phyloP scores from a whole-genome alignment of 108 stramenopile genomes.

The Aureococcus anophagefferens region DNA sequence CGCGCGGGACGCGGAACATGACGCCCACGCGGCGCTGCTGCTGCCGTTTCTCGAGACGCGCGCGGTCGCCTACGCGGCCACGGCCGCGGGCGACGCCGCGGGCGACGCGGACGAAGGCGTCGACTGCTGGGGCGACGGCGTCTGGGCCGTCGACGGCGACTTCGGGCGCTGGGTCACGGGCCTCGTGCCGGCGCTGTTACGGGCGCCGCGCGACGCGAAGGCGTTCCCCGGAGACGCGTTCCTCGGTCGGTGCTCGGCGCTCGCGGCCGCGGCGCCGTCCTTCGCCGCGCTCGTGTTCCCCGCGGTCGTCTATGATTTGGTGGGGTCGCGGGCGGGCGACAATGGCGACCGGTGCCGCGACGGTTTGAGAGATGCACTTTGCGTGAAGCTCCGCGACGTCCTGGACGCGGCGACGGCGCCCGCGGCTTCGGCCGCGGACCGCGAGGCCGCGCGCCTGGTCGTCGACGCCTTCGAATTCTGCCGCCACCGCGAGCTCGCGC shows the following conservation, averaged over 20 bases:
- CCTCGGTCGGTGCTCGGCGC: neutral
- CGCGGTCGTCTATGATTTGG: neutral
- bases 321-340: neutral
- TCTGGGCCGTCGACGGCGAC: neutral
- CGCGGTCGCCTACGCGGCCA: neutral
- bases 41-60: neutral
- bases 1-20: neutral
- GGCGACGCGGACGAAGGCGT: neutral
- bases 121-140: neutral
- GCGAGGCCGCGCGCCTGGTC: neutral
- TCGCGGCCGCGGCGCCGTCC: neutral
- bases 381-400: too few species aligned
- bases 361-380: too few species aligned
- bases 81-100: neutral
- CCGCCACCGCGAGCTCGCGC: neutral
- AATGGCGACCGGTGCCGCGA: too few species aligned
- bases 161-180: neutral
- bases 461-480: neutral
- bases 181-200: neutral
- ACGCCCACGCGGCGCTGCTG: neutral
- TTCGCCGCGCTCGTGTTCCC: neutral
- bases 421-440: neutral
- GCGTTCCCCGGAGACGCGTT: neutral
- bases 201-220: too few species aligned
- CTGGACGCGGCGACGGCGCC: too few species aligned